phyloP scores from a whole-genome alignment of 768 basidiomycete genomes.

The Cubamyces lactineus region DNA sequence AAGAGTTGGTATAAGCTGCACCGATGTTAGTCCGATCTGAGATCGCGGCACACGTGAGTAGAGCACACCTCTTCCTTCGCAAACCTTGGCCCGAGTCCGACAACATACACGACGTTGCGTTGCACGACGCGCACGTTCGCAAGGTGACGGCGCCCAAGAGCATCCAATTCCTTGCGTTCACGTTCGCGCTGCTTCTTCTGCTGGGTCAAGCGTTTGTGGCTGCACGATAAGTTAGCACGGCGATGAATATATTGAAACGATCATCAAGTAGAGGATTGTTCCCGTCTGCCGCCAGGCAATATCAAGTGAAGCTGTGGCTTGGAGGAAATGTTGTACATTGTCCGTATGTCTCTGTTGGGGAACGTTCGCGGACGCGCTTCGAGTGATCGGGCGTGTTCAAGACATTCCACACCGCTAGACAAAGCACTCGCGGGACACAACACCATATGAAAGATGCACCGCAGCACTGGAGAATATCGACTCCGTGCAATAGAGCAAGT shows the following conservation, averaged over 20 bases:
- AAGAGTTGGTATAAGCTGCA: constrained; percentile 83
- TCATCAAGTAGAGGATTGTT: neutral
- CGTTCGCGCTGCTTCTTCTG: constrained; percentile 95
- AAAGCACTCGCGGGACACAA: neutral
- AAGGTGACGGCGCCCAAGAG: constrained; percentile 80
- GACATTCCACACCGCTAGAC: too few relatives aligned
- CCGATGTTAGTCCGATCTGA: constrained; percentile 15
- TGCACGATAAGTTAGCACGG: constrained; percentile 37
- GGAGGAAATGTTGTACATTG: too few relatives aligned
- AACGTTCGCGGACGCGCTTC: too few relatives aligned
- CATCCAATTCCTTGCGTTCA: constrained; percentile 92
- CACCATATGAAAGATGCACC: neutral
- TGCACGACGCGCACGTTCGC: constrained; percentile 97
- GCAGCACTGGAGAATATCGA: neutral
- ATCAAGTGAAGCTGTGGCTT: too few relatives aligned
- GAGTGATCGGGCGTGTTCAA: too few relatives aligned
- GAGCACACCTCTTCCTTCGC: constrained; percentile 91
- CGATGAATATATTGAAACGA: neutral
- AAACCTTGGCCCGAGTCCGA: constrained; percentile 91
- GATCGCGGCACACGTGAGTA: constrained; percentile 2
- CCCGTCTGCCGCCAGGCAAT: too few relatives aligned
- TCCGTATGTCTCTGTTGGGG: too few relatives aligned
- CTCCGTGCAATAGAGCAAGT: neutral
- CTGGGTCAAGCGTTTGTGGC: constrained; percentile 92
- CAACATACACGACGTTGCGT: constrained; percentile 93